These are phyloP conservation scores for Linnemannia hyalina DNA, from an alignment of 192 early-diverging fungal genomes.

Conservation along the genomic window DNA sequence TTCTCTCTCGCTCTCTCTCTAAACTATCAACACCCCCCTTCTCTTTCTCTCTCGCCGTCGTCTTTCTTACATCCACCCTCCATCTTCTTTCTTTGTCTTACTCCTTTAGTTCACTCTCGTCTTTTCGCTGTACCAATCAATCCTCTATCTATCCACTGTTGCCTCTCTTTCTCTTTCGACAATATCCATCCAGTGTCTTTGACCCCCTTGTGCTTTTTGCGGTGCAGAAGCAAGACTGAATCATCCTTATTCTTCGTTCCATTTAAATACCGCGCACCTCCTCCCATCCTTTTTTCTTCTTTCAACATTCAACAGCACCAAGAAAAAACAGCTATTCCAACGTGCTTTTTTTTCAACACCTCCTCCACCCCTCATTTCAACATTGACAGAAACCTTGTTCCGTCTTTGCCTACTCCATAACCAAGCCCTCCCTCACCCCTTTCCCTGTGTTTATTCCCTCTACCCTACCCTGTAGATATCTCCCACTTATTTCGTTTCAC, in stretches of 20 bases:
- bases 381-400: too few species aligned
- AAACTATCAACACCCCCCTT: background rate
- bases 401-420: background rate
- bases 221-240: slow-evolving; percentile 2
- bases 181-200: background rate
- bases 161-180: background rate
- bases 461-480: background rate
- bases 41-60: background rate
- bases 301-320: background rate
- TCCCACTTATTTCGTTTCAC: background rate
- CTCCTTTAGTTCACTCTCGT: background rate
- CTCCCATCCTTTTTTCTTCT: background rate
- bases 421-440: background rate
- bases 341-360: background rate
- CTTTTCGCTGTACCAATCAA: background rate
- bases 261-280: background rate
- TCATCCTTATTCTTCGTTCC: background rate
- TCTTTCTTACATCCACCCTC: background rate
- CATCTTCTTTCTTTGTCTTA: background rate
- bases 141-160: background rate
- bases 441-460: background rate
- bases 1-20: background rate
- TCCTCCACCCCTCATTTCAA: background rate
- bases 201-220: background rate
- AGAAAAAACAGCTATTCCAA: background rate